Conservation (phyloP, 176 grass and related monocot genomes). For the Rhynchospora pubera region DNA sequence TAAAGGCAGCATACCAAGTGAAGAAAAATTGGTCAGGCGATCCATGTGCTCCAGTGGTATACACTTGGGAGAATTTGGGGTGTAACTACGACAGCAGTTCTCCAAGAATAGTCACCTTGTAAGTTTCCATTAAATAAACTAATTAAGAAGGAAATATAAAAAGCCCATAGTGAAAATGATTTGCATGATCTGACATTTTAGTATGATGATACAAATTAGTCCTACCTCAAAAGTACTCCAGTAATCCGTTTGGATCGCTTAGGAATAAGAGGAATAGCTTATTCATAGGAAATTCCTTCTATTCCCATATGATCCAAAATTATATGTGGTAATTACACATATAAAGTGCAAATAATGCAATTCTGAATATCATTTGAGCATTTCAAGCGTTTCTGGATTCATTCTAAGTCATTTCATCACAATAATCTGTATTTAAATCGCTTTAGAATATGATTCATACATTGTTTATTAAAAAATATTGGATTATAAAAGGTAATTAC, state of each 20-base stretch:
- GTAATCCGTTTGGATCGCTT: neutral
- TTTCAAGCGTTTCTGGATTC: no score
- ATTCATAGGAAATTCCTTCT: no score
- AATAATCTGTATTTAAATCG: no score
- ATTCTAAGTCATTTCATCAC: no score
- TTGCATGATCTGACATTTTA: neutral
- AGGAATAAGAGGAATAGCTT: no score
- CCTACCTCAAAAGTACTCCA: neutral
- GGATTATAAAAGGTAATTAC: no score
- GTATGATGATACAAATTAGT: neutral
- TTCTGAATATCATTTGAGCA: no score
- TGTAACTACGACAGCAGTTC: neutral
- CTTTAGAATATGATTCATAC: no score
- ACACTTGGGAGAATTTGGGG: neutral
- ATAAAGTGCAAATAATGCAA: no score
- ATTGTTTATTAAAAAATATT: no score
- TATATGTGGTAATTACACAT: no score
- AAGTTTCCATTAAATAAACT: neutral
- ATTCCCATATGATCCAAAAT: no score
- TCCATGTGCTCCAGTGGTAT: neutral
- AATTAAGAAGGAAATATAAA: neutral
- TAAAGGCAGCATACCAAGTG: slow-evolving; percentile 8
- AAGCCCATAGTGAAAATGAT: neutral
- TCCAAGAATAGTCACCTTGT: neutral
- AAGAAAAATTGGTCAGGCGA: slow-evolving; percentile 10